A percentile compares a stretch with the other conserved stretches of the same genome.
These are phyloP conservation scores for Phaeoacremonium minimum DNA, from an alignment of 2,329 filamentous ascomycete genomes.

Conservation along the genomic window DNA sequence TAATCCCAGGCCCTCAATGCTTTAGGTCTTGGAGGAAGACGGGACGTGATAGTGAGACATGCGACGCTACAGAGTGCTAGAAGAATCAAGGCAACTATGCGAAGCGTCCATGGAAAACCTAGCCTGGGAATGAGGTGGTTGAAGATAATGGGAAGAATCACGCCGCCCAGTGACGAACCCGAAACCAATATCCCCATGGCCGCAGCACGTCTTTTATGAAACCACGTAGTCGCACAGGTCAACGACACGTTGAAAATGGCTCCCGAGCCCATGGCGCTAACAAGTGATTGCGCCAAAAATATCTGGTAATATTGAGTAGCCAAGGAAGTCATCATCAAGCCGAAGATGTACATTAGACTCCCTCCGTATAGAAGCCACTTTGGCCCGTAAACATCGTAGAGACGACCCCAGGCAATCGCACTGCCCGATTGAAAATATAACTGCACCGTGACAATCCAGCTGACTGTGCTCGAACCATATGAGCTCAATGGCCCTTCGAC, in stretches of 20 bases:
- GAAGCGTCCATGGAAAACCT: conserved; percentile 35
- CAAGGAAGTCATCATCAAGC: conserved; percentile 59
- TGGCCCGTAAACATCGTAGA: conserved; percentile 62
- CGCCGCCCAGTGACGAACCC: conserved; percentile 28
- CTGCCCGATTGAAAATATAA: conserved; percentile 45
- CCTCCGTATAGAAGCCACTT: conserved; percentile 48
- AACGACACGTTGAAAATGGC: conserved; percentile 26
- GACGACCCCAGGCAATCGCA: conserved; percentile 12
- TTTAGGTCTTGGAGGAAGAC: conserved; percentile 16
- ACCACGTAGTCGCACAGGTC: conserved; percentile 21
- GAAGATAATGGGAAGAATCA: conserved; percentile 36
- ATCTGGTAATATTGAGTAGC: conserved; percentile 34
- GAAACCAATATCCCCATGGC: conserved; percentile 20
- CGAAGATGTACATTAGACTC: conserved; percentile 52
- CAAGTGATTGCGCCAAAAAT: conserved; percentile 31
- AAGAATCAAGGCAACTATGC: conserved; percentile 30
- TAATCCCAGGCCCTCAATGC: conserved; percentile 17
- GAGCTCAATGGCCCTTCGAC: conserved; percentile 38
- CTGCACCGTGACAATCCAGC: conserved; percentile 59
- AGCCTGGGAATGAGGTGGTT: conserved; percentile 24
- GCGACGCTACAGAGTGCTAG: conserved; percentile 25
- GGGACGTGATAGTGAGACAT: conserved; percentile 24
- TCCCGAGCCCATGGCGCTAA: conserved; percentile 28
- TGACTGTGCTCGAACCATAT: conserved; percentile 49
- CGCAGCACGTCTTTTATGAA: conserved; percentile 15